Percentiles rank a stretch among this genome's conserved stretches.
Conservation (phyloP, 305 asterid species). For the Caryopteris hybrid region DNA sequence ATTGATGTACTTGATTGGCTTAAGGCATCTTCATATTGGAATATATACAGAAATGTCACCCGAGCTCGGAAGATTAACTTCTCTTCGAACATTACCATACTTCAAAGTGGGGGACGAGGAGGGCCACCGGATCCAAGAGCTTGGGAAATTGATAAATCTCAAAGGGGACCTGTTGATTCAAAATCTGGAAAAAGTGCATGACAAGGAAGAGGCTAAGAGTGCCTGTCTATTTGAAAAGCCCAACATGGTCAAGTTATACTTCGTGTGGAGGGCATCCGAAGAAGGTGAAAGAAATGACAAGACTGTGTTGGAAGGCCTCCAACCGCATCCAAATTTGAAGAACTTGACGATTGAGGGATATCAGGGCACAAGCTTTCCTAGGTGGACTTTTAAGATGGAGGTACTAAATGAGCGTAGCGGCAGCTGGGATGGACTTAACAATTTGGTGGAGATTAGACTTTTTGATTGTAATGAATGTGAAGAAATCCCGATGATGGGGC, state of each 20-base stretch:
- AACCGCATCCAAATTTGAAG: neutral
- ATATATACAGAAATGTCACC: neutral
- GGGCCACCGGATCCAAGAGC: conserved; percentile 22
- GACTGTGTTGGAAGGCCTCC: neutral
- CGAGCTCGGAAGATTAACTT: neutral
- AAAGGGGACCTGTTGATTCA: conserved; percentile 8
- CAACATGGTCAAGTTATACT: neutral
- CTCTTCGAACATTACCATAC: neutral
- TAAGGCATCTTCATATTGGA: conserved; percentile 13
- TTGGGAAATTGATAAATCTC: conserved; percentile 17
- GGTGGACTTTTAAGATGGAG: neutral
- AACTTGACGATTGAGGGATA: neutral
- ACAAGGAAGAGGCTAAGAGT: conserved; percentile 6
- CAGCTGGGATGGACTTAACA: neutral
- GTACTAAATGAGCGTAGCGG: neutral
- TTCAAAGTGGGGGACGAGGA: too few species aligned
- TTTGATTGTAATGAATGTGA: neutral
- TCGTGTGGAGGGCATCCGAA: neutral
- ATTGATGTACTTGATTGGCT: conserved; percentile 1
- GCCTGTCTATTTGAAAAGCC: conserved; percentile 22
- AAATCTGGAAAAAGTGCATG: conserved; percentile 19
- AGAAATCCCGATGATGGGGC: neutral
- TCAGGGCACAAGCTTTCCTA: neutral
- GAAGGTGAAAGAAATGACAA: neutral
- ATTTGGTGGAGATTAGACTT: neutral